Evolutionary conservation across 2,329 filamentous ascomycete genomes (phyloP), one percentile per base, ranked within the genome.

Genomic region (Ceratocystis eucalypticola): DNA sequence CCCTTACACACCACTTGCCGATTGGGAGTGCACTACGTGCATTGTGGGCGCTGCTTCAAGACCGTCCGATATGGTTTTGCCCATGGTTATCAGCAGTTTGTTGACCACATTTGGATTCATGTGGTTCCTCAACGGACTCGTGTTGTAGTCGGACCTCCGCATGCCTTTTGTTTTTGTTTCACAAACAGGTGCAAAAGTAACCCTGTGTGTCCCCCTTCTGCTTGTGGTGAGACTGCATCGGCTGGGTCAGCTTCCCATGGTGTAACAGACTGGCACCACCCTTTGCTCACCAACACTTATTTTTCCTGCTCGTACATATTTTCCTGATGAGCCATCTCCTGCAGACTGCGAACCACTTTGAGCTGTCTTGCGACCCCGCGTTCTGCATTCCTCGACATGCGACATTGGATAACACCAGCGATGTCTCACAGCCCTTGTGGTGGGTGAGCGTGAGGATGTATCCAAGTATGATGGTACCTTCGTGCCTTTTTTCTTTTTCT

Each of bases 81-180:
- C 66, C 12, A 68, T 68, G 66, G 65, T 68, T 45, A 65, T 79
- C 28, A 76, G 78, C 80, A 79, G 80, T 70, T 62, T 80, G 41
- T 72, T 84, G 55, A 86, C 84, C 1, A 75, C 86, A 3, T 69
- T 82, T 37, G 83, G 81, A 72, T 86, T 87, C 70, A 85, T 83
- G 37, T 86, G 83, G 83, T 86, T 86, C 70, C 82, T 85, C 46
- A 77, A 77, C 28, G 83, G 84, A 1, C 72, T 83, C 10, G 76
- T 74, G 7, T 71, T 76, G 45, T 72, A 77, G 61, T 28, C 48
- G 48, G 48, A 25, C 45, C 20, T 12, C 57, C 28, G 20, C 53
- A 15, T 41, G 20, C 41, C 22, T 65, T 41, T 65, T 53, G n/a
- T 57, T 20, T 44, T 33, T 20, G 55, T 33, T 30, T 59, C 55